Conservation (phyloP, 1,284 basidiomycete species). For the Inonotus hispidus region DNA sequence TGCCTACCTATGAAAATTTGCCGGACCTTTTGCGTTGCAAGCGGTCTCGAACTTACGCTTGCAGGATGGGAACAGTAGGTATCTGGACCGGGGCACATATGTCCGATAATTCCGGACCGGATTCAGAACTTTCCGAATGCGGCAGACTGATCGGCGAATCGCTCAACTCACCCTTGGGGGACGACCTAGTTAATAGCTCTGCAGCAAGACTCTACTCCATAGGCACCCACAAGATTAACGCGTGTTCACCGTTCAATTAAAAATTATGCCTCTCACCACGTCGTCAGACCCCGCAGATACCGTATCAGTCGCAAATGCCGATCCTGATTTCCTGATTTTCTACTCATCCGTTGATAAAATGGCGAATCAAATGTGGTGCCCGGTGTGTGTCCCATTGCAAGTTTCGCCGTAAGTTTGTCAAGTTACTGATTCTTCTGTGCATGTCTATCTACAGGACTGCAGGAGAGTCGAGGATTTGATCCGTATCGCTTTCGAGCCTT, state of each 20-base stretch:
- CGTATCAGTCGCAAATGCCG: constrained; percentile 25
- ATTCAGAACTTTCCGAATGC: too few relatives aligned
- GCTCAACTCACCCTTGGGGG: too few relatives aligned
- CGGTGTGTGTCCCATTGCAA: constrained; percentile 37
- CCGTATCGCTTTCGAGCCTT: constrained; percentile 46
- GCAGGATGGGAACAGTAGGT: too few relatives aligned
- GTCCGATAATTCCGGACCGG: too few relatives aligned
- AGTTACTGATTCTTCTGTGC: not conserved
- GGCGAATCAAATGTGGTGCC: constrained; percentile 52
- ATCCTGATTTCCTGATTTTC: constrained; percentile 57
- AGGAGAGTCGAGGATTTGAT: constrained; percentile 58
- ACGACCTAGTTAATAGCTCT: too few relatives aligned
- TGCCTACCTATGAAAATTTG: not conserved
- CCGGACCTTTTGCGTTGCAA: not conserved
- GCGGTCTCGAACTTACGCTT: too few relatives aligned
- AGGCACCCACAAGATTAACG: not conserved
- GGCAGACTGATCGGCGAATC: too few relatives aligned
- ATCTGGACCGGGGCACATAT: too few relatives aligned
- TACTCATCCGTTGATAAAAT: constrained; percentile 53
- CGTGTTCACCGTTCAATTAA: not conserved
- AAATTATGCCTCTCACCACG: constrained; percentile 7
- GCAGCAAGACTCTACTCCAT: not conserved
- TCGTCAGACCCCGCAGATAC: constrained; percentile 12
- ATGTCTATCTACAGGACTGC: constrained; percentile 54
- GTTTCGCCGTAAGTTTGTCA: not conserved